phyloP scores from a whole-genome alignment of 345 rosid genomes.

The Cardiospermum halicacabum region DNA sequence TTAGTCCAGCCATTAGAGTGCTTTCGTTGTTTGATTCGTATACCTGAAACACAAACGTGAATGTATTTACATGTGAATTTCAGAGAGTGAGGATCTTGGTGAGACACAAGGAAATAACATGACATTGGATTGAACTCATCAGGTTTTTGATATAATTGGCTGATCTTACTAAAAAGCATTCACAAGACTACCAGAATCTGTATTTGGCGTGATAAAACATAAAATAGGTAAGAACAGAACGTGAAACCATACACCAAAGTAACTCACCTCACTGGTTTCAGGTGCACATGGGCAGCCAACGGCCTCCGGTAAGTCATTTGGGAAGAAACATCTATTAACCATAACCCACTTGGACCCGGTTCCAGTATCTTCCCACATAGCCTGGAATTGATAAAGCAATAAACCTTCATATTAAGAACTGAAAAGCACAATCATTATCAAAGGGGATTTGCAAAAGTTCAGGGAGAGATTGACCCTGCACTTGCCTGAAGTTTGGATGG shows the following conservation, averaged over 20 bases:
- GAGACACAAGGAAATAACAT: background rate
- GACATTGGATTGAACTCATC: too few species aligned
- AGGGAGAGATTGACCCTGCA: background rate
- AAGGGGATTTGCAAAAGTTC: background rate
- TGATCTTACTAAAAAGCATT: background rate
- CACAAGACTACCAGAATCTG: background rate
- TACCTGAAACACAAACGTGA: slow-evolving; percentile 32
- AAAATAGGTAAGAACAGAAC: background rate
- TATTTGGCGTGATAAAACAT: background rate
- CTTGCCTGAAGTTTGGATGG: slow-evolving; percentile 70
- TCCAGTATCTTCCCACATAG: slow-evolving; percentile 63
- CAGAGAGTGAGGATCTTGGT: background rate
- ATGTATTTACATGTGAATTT: background rate
- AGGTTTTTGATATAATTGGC: background rate
- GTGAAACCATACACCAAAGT: background rate
- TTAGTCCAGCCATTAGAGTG: slow-evolving; percentile 41
- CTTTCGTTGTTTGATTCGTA: slow-evolving; percentile 60
- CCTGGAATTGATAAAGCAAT: slow-evolving; percentile 33
- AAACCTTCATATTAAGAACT: background rate
- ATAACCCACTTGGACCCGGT: slow-evolving; percentile 56
- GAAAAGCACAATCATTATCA: background rate
- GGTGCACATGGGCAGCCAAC: slow-evolving; percentile 52
- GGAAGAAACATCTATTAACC: slow-evolving; percentile 56
- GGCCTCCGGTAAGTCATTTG: slow-evolving; percentile 57
- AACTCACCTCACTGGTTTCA: slow-evolving; percentile 52